Conservation (phyloP, 78 protist genomes). For the Neovahlkampfia damariscottae region DNA sequence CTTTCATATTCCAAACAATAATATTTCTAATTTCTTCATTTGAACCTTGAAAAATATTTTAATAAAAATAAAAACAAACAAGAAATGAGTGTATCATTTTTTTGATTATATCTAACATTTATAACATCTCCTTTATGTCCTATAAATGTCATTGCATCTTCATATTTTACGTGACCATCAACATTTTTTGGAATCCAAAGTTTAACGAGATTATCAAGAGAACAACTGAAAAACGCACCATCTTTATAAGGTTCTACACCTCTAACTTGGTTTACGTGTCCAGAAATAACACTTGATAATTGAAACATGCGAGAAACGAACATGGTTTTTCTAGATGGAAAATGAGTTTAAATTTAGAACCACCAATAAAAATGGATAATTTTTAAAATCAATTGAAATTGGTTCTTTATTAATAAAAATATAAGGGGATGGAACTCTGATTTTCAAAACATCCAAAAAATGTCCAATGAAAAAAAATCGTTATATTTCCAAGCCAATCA, state of each 20-base stretch:
- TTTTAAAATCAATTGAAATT: too few species aligned
- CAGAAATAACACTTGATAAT: too few species aligned
- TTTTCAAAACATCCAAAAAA: too few species aligned
- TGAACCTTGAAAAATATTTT: background rate
- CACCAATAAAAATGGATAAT: too few species aligned
- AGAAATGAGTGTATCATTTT: background rate
- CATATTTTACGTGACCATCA: background rate
- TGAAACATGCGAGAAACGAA: too few species aligned
- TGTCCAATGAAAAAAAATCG: too few species aligned
- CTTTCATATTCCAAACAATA: background rate
- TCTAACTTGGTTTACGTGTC: background rate
- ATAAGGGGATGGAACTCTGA: too few species aligned
- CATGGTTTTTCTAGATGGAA: too few species aligned
- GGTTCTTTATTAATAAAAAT: too few species aligned
- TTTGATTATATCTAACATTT: background rate
- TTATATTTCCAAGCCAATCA: too few species aligned
- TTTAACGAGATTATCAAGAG: background rate
- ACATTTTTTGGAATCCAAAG: background rate
- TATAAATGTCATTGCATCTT: background rate
- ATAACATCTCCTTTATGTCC: background rate
- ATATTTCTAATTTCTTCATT: background rate
- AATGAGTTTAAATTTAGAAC: too few species aligned
- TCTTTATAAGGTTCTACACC: background rate
- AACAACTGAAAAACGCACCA: background rate
- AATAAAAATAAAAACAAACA: too few species aligned